Evolutionary conservation across 2,329 filamentous ascomycete genomes (phyloP), one percentile per base, ranked within the genome.

Genomic region (Sphaerulina populicola): DNA sequence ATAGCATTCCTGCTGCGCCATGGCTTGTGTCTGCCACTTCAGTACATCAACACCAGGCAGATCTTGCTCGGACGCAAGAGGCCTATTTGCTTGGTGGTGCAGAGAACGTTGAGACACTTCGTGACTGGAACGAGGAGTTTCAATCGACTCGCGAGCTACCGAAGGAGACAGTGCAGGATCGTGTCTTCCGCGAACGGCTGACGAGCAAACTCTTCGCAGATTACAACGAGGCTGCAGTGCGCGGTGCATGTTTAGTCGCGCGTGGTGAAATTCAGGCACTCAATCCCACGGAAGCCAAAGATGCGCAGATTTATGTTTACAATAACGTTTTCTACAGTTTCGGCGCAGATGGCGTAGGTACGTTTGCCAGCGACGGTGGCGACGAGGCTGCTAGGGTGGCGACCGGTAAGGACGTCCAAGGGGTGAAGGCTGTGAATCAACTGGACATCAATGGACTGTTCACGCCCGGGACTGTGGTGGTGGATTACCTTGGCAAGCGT

Each of bases 301-400:
- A 98, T 68, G 93, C 93, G 3, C 93, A 98, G 69, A 98, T 98
- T 59, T 98, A 95, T 64, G 91, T 98, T 21, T 96, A 97, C 76
- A 97, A 97, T 77, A 98, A 98, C 71, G 89, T 98, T 60, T 98
- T 98, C 75, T 98, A 95, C 75, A 97, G 93, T 0, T 97, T 96
- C 62, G 93, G 93, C 56, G 91, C 93, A 40, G 93, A 98, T 68
- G 94, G 93, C 47, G 93, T 97, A 41, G 91, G 93, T 39, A 98
- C 93, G 12, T 98, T 98, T 69, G 90, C 89, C 9, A 90, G 86
- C 2, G 93, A 98, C 72, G 93, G 93, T 59, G 93, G 93, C 15
- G 91, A 98, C 60, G 93, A 98, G 72, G 93, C 93, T 58, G 93
- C 93, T 11, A 82, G 91, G 53, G 88, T 97, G 51, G 93, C 94